A percentile compares a stretch with the other conserved stretches of the same genome.
phyloP scores from a whole-genome alignment of 2,329 filamentous ascomycete species.

The Byssothecium circinans region DNA sequence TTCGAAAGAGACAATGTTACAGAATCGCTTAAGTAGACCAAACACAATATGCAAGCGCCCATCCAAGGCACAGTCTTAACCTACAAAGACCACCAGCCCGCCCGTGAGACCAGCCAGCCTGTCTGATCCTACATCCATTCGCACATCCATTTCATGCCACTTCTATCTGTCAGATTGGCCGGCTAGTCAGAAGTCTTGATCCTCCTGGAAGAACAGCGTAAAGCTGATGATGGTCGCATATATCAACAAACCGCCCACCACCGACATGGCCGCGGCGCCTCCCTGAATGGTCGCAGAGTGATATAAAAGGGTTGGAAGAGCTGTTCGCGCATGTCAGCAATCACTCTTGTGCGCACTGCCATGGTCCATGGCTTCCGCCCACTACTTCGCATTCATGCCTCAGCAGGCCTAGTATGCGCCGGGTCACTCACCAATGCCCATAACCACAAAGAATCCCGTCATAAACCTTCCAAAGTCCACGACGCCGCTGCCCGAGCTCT shows the following conservation, averaged over 20 bases:
- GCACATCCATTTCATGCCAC: not conserved
- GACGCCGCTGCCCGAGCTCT: constrained; percentile 76
- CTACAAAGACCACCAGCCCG: not conserved
- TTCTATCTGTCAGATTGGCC: constrained; percentile 25
- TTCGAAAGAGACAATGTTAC: constrained; percentile 23
- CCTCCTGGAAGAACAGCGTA: constrained; percentile 96
- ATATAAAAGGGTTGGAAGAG: constrained; percentile 83
- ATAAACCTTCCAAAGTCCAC: constrained; percentile 91
- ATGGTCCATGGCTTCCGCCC: not conserved
- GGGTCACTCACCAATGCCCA: constrained; percentile 82
- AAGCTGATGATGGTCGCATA: constrained; percentile 99
- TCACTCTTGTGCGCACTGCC: not conserved
- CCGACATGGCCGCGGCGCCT: constrained; percentile 92
- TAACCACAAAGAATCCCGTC: constrained; percentile 93
- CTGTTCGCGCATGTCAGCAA: constrained; percentile 52
- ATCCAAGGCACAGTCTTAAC: constrained; percentile 1
- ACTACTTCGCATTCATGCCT: not conserved
- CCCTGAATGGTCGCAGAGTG: constrained; percentile 81
- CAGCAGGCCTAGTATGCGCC: not conserved
- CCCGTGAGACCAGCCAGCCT: not conserved
- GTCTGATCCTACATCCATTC: not conserved
- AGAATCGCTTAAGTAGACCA: constrained; percentile 29
- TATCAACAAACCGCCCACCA: constrained; percentile 88
- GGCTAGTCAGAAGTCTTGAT: constrained; percentile 79
- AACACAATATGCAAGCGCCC: constrained; percentile 6